Conservation (phyloP, 495 filamentous ascomycete genomes). For the Neurospora sublineolata region DNA sequence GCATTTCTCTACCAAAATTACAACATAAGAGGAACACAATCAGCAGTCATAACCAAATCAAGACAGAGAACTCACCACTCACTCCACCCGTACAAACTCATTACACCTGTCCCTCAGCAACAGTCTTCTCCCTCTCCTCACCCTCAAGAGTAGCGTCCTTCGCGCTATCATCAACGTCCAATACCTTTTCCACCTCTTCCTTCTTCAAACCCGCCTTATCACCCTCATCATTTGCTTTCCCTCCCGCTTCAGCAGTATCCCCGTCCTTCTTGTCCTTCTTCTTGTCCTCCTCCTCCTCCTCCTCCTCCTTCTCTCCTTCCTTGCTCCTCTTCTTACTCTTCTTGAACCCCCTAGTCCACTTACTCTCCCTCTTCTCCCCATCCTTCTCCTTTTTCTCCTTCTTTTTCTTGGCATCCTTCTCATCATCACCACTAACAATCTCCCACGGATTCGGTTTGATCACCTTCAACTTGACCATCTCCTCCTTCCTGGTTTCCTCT, state of each 20-base stretch:
- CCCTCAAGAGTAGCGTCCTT: slow-evolving; percentile 33
- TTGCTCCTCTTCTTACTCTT: slow-evolving; percentile 1
- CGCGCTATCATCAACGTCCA: slow-evolving; percentile 39
- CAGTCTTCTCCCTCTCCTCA: slow-evolving; percentile 15
- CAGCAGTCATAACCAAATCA: background rate
- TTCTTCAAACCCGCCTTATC: slow-evolving; percentile 1
- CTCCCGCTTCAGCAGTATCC: background rate
- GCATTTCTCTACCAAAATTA: too few relatives aligned
- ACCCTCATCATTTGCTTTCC: background rate
- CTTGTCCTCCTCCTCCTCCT: background rate
- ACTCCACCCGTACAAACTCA: background rate
- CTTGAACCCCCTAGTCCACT: slow-evolving; percentile 22
- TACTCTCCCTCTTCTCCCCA: slow-evolving; percentile 1
- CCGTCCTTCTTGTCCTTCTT: background rate
- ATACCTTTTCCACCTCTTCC: slow-evolving; percentile 24
- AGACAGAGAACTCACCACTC: background rate
- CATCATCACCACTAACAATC: slow-evolving; percentile 10
- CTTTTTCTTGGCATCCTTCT: slow-evolving; percentile 7
- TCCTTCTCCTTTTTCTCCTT: slow-evolving; percentile 7
- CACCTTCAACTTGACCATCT: slow-evolving; percentile 30
- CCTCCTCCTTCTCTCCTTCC: background rate
- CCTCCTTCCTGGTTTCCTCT: slow-evolving; percentile 36
- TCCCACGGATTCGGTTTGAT: slow-evolving; percentile 27
- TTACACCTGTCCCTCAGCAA: background rate
- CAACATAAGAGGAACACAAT: background rate